Evolutionary conservation across 202 grass and related monocot genomes (phyloP), one percentile per base, ranked within the genome.

Genomic region (Dendrocalamus latiflorus): DNA sequence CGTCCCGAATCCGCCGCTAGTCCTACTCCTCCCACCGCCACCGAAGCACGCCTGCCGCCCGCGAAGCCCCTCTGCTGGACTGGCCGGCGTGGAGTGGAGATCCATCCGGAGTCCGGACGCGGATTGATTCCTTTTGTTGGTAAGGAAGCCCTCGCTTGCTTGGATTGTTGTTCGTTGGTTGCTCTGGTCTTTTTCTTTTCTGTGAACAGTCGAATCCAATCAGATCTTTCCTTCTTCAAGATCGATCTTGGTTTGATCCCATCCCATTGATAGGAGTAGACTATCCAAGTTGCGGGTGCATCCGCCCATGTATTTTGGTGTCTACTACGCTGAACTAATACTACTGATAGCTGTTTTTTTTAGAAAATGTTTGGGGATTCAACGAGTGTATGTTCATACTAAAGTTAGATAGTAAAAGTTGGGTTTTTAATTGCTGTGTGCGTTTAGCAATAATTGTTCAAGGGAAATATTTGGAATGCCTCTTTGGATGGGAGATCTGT

Each of bases 351-450:
- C 47, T 17, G 47, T 49, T 49, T 49, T 49, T 49, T 17, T 6
- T 1, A 49, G 16, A 50, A 50, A 50, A 50, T 50, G 15, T 50
- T 50, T 16, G 48, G 47, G 48, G 48, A 6, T 50, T 50, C 48
- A 50, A 50, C 15, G 48, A 17, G 48, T 17, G 20, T 20, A 20
- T 53, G 50, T 8, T 49, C n/a, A 64, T 77, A 6, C 34, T 75
- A 22, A 75, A 45, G 12, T 54, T 72, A 70, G 45, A 56, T 85
- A 54, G 14, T 36, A 48, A 48, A 77, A 64, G 16, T 62, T 85
- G 60, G 6, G 56, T 68, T 54, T 39, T 74, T n/a, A 12, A 2
- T 10, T 33, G 9, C 25, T 80, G 21, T 65, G n/a, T 34, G n/a
- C 37, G 12, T 59, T 20, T 58, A 37, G 1, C 11, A 28, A 6